Evolutionary conservation across 345 rosid species (phyloP), one percentile per base, ranked within the genome.

Genomic region (Gossypium stocksii): DNA sequence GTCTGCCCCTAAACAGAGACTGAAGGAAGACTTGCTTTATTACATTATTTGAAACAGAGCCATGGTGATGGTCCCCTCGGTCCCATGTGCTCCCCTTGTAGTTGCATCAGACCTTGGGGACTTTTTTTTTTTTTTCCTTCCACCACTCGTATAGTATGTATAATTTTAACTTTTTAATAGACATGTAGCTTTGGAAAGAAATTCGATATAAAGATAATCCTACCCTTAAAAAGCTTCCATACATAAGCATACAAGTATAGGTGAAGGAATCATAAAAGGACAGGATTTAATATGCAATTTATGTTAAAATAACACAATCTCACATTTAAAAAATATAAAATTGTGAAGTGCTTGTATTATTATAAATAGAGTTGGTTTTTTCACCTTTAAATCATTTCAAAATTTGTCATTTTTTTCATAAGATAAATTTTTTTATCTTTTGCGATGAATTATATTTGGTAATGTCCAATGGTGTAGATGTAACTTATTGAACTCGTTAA

Each of bases 61-160:
- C 44, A 68, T 49, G 57, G 57, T 68, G 41, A 68, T 49, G 57
- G 57, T 68, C 72, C 72, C 72, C 15, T 68, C 7, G 57, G 57
- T 68, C 72, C 72, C 72, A 23, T 68, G 29, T 68, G 41, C 25
- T 23, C 38, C 22, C 14, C 25, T 46, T 19, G 3, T 16, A 17
- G 52, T 2, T 48, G 69, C 19, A 13, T 65, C 70, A 65, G 70
- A 19, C 15, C 25, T 65, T 65, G 27, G 51, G 23, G 16, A 12
- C 44, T 44, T 43, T 45, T n/a, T 20, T 4, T 29, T 29, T 4
- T 29, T 27, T 29, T 29, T 29, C 38, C 52, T 43, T 19, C 51
- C 4, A n/a, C 2, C 43, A 11, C 68, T 56, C 27, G 9, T 20
- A 56, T 19, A 25, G 4, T 20, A 19, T 56, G 61, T 59, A 23